These are phyloP conservation scores for Helianthus tuberosus DNA, from an alignment of 129 eudicot species.

Conservation along the genomic window DNA sequence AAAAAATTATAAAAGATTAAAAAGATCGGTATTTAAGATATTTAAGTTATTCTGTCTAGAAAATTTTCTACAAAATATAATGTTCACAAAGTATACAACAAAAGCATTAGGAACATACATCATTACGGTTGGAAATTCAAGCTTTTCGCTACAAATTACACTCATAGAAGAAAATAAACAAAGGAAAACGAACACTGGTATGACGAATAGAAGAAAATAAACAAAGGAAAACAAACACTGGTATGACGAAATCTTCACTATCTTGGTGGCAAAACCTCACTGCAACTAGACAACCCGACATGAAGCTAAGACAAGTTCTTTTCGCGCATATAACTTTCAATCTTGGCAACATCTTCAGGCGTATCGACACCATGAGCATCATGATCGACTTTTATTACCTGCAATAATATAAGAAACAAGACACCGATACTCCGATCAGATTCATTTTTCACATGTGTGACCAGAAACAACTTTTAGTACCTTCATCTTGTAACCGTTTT, in stretches of 20 bases:
- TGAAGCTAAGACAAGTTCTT: conserved; percentile 64
- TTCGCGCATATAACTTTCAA: conserved; percentile 76
- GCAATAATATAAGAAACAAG: conserved; percentile 6
- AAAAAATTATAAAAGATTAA: too few species aligned
- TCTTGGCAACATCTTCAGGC: conserved; percentile 91
- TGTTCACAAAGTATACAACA: conserved; percentile 15
- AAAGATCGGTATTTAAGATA: too few species aligned
- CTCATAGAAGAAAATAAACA: conserved; percentile 7
- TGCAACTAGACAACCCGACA: neutral
- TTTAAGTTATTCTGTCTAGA: neutral
- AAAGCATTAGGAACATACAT: conserved; percentile 14
- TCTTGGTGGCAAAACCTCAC: conserved; percentile 11
- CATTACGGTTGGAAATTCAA: neutral
- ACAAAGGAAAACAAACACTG: neutral
- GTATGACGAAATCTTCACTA: conserved; percentile 15
- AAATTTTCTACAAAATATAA: neutral
- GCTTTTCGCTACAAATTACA: conserved; percentile 11
- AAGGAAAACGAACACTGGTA: conserved; percentile 1
- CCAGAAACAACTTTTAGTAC: conserved; percentile 35
- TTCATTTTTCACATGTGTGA: neutral
- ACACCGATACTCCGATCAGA: neutral
- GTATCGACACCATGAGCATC: conserved; percentile 93
- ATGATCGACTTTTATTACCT: conserved; percentile 96
- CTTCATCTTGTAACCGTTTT: conserved; percentile 98
- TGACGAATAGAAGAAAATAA: too few species aligned